Percentiles rank a stretch among this genome's conserved stretches.
Conservation (phyloP, 2,329 filamentous ascomycete genomes). For the Elsinoe batatas region DNA sequence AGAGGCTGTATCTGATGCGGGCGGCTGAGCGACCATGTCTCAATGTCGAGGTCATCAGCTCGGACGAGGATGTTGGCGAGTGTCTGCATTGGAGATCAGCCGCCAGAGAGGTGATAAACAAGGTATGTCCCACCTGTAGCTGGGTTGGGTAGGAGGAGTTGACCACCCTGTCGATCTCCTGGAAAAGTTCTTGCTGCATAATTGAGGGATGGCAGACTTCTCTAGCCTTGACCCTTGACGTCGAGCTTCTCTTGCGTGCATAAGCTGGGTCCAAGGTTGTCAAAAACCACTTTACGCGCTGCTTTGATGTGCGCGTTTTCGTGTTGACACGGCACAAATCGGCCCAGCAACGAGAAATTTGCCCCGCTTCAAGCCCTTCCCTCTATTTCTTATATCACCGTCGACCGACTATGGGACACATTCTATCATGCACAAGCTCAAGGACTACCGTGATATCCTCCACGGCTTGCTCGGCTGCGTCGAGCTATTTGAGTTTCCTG, state of each 20-base stretch:
- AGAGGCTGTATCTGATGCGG: slow-evolving; percentile 41
- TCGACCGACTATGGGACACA: no score
- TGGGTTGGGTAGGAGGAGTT: slow-evolving; percentile 27
- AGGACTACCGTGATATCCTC: no score
- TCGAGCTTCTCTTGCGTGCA: not conserved
- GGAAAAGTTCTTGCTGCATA: not conserved
- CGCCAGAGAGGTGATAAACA: slow-evolving; percentile 14
- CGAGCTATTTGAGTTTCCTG: no score
- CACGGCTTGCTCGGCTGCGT: no score
- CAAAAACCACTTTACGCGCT: slow-evolving; percentile 7
- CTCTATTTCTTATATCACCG: no score
- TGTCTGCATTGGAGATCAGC: slow-evolving; percentile 23
- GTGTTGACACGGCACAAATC: not conserved
- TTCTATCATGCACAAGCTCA: no score
- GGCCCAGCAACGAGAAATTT: not conserved
- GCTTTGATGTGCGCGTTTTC: not conserved
- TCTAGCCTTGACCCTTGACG: not conserved
- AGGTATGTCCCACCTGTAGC: slow-evolving; percentile 20
- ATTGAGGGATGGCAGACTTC: not conserved
- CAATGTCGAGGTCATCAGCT: slow-evolving; percentile 29
- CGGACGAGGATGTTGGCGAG: slow-evolving; percentile 28
- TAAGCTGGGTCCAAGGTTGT: not conserved
- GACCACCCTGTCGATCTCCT: slow-evolving; percentile 19
- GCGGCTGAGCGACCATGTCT: slow-evolving; percentile 38
- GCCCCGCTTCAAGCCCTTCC: not conserved